Conservation (phyloP, 345 rosid species). For the Populus euphratica region DNA sequence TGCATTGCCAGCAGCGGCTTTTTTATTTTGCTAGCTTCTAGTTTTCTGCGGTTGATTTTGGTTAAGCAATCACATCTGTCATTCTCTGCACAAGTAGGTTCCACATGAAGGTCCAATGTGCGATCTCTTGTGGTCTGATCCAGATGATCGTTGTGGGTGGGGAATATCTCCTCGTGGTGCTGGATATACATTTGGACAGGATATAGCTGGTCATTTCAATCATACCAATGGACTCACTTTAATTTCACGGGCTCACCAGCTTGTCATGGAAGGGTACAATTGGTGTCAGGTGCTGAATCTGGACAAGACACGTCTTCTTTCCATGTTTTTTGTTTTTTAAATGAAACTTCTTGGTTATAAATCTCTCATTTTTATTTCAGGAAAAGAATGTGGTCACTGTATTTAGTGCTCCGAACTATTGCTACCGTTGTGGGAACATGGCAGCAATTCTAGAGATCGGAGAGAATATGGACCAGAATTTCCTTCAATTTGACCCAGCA, state of each 20-base stretch:
- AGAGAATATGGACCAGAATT: slow-evolving; percentile 93
- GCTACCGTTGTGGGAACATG: slow-evolving; percentile 96
- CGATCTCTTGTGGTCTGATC: slow-evolving; percentile 97
- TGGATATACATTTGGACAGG: slow-evolving; percentile 93
- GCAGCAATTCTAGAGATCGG: slow-evolving; percentile 93
- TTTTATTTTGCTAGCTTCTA: background rate
- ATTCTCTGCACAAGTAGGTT: slow-evolving; percentile 44
- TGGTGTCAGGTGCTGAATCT: slow-evolving; percentile 75
- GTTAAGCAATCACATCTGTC: background rate
- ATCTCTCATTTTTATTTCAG: slow-evolving; percentile 23
- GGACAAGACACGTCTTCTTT: background rate
- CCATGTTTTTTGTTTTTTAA: background rate
- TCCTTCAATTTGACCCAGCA: slow-evolving; percentile 92
- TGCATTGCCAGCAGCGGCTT: background rate
- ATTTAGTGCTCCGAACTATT: slow-evolving; percentile 92
- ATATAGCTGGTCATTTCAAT: slow-evolving; percentile 80
- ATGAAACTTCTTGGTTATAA: too few species aligned
- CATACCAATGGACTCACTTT: slow-evolving; percentile 80
- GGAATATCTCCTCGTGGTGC: slow-evolving; percentile 99
- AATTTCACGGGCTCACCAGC: slow-evolving; percentile 95
- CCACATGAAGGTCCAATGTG: slow-evolving; percentile 99
- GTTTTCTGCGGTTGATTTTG: background rate
- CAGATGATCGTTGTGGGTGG: slow-evolving; percentile 97
- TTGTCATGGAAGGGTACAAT: slow-evolving; percentile 93
- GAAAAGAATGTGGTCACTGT: slow-evolving; percentile 93